Percentiles rank a stretch among this genome's conserved stretches.
Evolutionary conservation across 352 stramenopile genomes (phyloP).

Genomic region (Globisporangium solare): DNA sequence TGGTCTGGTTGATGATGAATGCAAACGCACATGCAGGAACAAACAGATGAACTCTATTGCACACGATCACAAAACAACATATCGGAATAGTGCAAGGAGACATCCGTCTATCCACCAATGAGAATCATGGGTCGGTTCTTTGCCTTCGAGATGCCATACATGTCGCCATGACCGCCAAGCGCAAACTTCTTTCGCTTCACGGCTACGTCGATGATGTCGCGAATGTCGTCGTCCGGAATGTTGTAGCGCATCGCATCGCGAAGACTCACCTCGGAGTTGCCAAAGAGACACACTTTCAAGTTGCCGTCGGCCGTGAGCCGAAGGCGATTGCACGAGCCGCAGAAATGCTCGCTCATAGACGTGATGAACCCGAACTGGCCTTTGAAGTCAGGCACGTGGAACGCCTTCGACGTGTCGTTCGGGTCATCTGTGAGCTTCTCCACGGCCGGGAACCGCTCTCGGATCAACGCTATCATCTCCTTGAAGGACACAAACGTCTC

Average conservation of each 20-base stretch:
- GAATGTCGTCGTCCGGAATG: conserved; percentile 80
- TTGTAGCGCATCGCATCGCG: conserved; percentile 87
- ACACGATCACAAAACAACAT: conserved; percentile 5
- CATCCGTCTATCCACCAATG: conserved; percentile 90
- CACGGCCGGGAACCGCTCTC: conserved; percentile 34
- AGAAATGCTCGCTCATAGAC: conserved; percentile 98
- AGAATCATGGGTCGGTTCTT: conserved; percentile 97
- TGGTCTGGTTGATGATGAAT: no score
- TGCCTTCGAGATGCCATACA: conserved; percentile 87
- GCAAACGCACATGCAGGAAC: no score
- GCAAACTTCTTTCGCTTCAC: conserved; percentile 92
- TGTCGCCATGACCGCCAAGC: conserved; percentile 93
- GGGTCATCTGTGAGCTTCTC: conserved; percentile 61
- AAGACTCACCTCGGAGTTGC: conserved; percentile 90
- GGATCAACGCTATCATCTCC: conserved; percentile 85
- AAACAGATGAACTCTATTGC: conserved; percentile 11
- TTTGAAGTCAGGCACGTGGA: conserved; percentile 51
- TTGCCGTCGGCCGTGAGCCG: conserved; percentile 95
- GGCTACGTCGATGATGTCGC: conserved; percentile 83
- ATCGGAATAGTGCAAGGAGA: background rate
- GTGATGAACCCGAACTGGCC: conserved; percentile 95
- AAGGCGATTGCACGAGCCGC: conserved; percentile 95
- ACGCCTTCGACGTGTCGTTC: conserved; percentile 97
- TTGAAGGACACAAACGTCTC: conserved; percentile 91
- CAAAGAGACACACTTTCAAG: conserved; percentile 97